Evolutionary conservation across 371 early-diverging fungal genomes (phyloP).

Genomic region (Batkoa obscura): DNA sequence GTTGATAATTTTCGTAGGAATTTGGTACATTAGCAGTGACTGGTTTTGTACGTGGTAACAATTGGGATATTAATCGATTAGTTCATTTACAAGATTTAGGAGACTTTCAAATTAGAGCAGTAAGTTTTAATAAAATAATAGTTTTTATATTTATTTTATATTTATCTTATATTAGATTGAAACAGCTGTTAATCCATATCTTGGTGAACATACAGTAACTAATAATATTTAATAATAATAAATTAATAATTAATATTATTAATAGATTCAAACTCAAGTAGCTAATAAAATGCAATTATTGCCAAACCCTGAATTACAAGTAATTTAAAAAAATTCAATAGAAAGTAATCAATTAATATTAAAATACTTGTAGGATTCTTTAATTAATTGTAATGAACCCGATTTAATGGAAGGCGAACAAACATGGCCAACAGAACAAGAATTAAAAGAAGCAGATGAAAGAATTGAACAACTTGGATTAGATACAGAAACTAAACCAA

Average conservation of each 20-base stretch:
- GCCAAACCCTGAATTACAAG: too few relatives aligned
- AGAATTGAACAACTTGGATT: constrained; percentile 8
- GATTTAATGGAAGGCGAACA: constrained; percentile 81
- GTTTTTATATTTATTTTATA: too few relatives aligned
- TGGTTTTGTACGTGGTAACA: constrained; percentile 61
- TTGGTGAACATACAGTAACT: too few relatives aligned
- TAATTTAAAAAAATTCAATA: too few relatives aligned
- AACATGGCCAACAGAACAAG: constrained; percentile 96
- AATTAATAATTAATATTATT: too few relatives aligned
- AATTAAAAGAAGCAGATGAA: constrained; percentile 56
- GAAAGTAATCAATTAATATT: too few relatives aligned
- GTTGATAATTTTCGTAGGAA: constrained; percentile 8
- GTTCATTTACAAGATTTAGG: constrained; percentile 81
- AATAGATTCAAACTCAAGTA: too few relatives aligned
- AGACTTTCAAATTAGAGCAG: constrained; percentile 69
- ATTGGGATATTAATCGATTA: constrained; percentile 69
- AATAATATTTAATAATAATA: too few relatives aligned
- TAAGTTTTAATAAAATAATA: constrained; percentile 16
- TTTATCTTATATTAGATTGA: too few relatives aligned
- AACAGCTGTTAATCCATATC: too few relatives aligned
- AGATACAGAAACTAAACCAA: constrained; percentile 17
- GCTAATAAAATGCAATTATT: too few relatives aligned
- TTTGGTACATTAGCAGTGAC: constrained; percentile 54
- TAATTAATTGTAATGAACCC: constrained; percentile 69
- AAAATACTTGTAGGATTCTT: constrained; percentile 42